These are phyloP conservation scores for Starmerella davenportii DNA, from an alignment of 805 yeast species.

Conservation along the genomic window DNA sequence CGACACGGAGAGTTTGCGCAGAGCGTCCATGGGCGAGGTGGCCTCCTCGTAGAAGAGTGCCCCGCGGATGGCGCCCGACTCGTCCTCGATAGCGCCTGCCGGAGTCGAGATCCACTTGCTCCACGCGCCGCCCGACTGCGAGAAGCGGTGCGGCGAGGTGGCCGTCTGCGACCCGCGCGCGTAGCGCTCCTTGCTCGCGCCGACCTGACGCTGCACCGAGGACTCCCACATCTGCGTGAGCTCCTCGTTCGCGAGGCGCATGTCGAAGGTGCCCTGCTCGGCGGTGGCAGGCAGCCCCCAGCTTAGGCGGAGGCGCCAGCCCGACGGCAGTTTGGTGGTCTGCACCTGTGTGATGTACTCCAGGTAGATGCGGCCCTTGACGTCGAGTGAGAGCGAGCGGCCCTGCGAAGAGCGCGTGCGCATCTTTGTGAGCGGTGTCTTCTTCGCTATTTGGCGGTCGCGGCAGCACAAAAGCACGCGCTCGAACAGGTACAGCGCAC, in stretches of 20 bases:
- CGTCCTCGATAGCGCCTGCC: conserved; percentile 7
- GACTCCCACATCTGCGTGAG: conserved; percentile 60
- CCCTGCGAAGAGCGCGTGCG: conserved; percentile 23
- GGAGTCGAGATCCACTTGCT: conserved; percentile 5
- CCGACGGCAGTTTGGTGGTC: conserved; percentile 18
- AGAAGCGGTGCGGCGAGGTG: conserved; percentile 1
- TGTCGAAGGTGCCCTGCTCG: conserved; percentile 70
- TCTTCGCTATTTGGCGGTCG: conserved; percentile 34
- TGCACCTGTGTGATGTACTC: conserved; percentile 39
- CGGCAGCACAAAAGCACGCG: conserved; percentile 45
- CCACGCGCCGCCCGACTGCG: conserved; percentile 2
- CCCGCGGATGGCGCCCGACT: conserved; percentile 5
- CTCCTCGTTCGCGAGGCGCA: conserved; percentile 73
- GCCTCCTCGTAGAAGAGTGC: conserved; percentile 11
- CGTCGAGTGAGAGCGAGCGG: conserved; percentile 28
- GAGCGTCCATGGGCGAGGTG: conserved; percentile 11
- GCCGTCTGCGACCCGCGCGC: not conserved
- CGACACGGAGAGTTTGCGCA: conserved; percentile 13
- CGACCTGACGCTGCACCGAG: conserved; percentile 17
- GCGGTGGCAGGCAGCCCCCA: conserved; percentile 35
- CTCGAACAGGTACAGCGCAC: conserved; percentile 78
- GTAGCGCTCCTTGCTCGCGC: not conserved
- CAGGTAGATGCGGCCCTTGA: conserved; percentile 69
- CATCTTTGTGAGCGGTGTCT: conserved; percentile 33
- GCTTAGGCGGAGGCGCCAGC: conserved; percentile 20